These are phyloP conservation scores for Pseudogymnoascus sp. DNA, from an alignment of 2,329 filamentous ascomycete genomes.

Conservation along the genomic window DNA sequence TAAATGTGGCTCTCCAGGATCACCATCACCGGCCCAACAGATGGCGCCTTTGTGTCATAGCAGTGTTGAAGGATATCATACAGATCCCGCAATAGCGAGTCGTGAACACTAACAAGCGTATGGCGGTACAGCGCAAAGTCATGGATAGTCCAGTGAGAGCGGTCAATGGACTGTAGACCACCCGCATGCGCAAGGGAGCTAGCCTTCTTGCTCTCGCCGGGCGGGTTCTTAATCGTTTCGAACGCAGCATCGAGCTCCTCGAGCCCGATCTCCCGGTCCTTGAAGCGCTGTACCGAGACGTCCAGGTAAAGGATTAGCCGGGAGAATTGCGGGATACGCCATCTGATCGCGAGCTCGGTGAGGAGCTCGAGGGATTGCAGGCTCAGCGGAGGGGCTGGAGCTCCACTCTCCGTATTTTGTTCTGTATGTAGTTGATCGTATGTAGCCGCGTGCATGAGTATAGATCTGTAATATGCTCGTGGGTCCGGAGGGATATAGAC, in stretches of 20 bases:
- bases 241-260: conserved; percentile 80
- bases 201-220: conserved; percentile 49
- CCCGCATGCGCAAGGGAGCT: conserved; percentile 26
- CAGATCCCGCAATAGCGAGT: conserved; percentile 75
- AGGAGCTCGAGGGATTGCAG: conserved; percentile 75
- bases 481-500: conserved; percentile 86
- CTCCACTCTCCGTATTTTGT: conserved; percentile 40
- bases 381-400: conserved; percentile 45
- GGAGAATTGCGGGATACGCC: conserved; percentile 80
- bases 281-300: conserved; percentile 74
- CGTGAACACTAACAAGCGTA: conserved; percentile 65
- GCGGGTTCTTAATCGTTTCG: conserved; percentile 67
- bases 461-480: conserved; percentile 71
- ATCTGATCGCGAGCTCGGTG: conserved; percentile 75
- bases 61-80: conserved; percentile 81
- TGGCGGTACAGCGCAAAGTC: conserved; percentile 67
- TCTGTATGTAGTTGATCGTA: conserved; percentile 50
- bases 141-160: conserved; percentile 57
- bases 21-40: conserved; percentile 68
- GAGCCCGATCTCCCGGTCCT: conserved; percentile 71
- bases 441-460: conserved; percentile 67
- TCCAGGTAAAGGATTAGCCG: conserved; percentile 76
- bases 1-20: conserved; percentile 77
- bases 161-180: conserved; percentile 48
- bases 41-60: conserved; percentile 80